Evolutionary conservation across 192 early-diverging fungal species (phyloP).

Genomic region (Entomortierella chlamydospora): DNA sequence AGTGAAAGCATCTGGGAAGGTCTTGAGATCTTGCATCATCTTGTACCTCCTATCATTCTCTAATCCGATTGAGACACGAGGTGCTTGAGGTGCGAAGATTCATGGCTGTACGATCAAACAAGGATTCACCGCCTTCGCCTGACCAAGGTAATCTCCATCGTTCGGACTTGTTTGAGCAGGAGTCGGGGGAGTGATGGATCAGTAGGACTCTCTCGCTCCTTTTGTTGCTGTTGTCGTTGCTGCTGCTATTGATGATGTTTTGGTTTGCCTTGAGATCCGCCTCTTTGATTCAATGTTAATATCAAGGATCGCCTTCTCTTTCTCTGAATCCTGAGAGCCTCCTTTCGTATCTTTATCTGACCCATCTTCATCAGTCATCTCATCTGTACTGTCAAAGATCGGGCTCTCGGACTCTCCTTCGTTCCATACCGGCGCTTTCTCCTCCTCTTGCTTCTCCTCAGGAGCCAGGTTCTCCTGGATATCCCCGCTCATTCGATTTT

Average conservation of each 20-base stretch:
- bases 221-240: too few relatives aligned
- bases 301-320: background rate
- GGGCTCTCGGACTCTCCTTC: too few relatives aligned
- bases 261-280: background rate
- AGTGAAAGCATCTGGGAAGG: slow-evolving; percentile 40
- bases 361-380: background rate
- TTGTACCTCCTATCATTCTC: background rate
- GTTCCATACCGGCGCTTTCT: background rate
- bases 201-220: too few relatives aligned
- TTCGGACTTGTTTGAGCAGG: background rate
- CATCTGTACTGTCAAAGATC: too few relatives aligned
- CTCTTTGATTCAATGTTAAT: background rate
- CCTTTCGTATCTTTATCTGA: background rate
- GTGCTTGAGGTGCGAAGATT: too few relatives aligned
- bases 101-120: slow-evolving; percentile 12
- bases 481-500: slow-evolving; percentile 17
- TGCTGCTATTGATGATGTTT: slow-evolving; percentile 1
- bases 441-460: background rate
- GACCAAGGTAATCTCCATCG: background rate
- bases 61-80: too few relatives aligned
- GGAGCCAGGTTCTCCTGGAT: background rate
- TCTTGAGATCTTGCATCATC: slow-evolving; percentile 27
- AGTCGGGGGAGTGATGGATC: background rate
- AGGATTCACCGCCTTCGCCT: background rate
- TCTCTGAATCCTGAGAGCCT: background rate